Evolutionary conservation across 495 filamentous ascomycete species (phyloP), one percentile per base, ranked within the genome.

Genomic region (Penicillium arizonense): DNA sequence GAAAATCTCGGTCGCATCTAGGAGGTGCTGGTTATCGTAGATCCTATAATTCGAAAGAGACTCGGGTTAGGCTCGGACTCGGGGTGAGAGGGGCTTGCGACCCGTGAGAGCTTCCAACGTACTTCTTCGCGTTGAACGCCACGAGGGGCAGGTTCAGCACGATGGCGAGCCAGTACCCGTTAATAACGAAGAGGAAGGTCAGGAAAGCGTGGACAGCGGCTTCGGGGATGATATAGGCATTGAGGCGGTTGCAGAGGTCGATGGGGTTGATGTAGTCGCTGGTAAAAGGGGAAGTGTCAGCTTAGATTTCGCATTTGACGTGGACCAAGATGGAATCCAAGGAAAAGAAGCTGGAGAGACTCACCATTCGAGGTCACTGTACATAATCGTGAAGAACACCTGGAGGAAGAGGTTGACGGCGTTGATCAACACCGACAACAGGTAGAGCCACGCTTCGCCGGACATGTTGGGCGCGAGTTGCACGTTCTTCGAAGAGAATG

Each of bases 351-450:
- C 18, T 43, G n/a, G 44, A 23, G 39, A 30, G 40, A 77, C 88
- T 59, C 78, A 96, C 91, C 92, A 97, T 85, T 97, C 92, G 56
- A 97, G 74, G 82, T 97, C 92, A 73, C 89, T 95, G 76, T 97
- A 99, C 95, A 99, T 99, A 61, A 99, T 99, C 36, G 95, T 99
- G 81, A 99, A 99, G 81, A 99, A 99, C 51, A 99, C 95, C 76
- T 99, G 95, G 44, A 99, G 83, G 75, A 99, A 99, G 59, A 99
- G 83, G 82, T 99, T 99, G 84, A 97, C 94, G 77, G 95, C 95
- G 81, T 99, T 99, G 78, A 99, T 94, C 69, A 99, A 83, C 74
- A 99, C 95, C 75, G 94, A 87, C 73, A 99, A 81, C 62, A 99
- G 87, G 80, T 96, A 99, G 70, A 99, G 82, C 95, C 93, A 98